A percentile compares a stretch with the other conserved stretches of the same genome.
phyloP scores from a whole-genome alignment of 1,139 yeast species.

The Ogataea hybrid region DNA sequence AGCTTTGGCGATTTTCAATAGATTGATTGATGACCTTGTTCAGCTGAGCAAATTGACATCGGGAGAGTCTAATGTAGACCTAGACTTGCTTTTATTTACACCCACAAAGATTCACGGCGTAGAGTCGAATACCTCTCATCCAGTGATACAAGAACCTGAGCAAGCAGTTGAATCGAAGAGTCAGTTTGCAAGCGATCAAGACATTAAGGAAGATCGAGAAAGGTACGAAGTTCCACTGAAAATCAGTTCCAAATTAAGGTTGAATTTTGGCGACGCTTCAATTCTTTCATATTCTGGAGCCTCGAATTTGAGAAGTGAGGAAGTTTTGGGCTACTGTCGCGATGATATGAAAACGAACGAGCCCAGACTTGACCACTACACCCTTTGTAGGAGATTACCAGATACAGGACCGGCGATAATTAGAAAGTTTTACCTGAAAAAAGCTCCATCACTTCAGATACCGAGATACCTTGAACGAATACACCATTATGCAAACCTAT shows the following conservation, averaged over 20 bases:
- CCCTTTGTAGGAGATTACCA: background rate
- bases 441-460: slow-evolving; percentile 29
- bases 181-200: background rate
- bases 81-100: slow-evolving; percentile 11
- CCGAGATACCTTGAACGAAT: slow-evolving; percentile 30
- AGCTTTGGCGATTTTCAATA: slow-evolving; percentile 20
- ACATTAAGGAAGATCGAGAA: too few species aligned
- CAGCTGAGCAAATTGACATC: slow-evolving; percentile 7
- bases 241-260: slow-evolving; percentile 24
- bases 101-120: too few species aligned
- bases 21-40: slow-evolving; percentile 17
- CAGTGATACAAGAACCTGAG: too few species aligned
- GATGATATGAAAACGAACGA: background rate
- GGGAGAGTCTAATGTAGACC: slow-evolving; percentile 3
- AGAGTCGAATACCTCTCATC: too few species aligned
- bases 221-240: slow-evolving; percentile 27
- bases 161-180: background rate
- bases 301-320: too few species aligned
- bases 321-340: too few species aligned
- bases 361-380: background rate
- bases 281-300: too few species aligned
- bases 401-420: background rate
- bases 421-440: slow-evolving; percentile 29
- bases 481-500: slow-evolving; percentile 28
- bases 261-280: slow-evolving; percentile 24